phyloP scores from a whole-genome alignment of 2,329 filamentous ascomycete genomes.

The Aspergillus fructus region DNA sequence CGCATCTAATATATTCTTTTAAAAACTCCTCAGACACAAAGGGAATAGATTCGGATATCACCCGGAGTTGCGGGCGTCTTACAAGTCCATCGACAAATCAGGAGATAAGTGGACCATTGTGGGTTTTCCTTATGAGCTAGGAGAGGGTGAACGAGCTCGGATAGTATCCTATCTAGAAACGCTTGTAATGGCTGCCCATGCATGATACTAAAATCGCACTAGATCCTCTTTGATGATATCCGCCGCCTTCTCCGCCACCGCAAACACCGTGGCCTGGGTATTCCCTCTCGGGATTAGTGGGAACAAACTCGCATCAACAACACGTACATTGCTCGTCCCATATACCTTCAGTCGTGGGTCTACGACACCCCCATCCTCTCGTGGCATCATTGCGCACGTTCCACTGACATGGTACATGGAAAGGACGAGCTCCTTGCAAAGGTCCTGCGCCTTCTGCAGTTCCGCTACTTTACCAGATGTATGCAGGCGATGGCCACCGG shows the following conservation, averaged over 20 bases:
- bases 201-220: too few relatives aligned
- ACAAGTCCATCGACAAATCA: too few relatives aligned
- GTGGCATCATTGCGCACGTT: constrained; percentile 8
- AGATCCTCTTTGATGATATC: constrained; percentile 9
- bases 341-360: constrained; percentile 7
- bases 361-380: constrained; percentile 9
- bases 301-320: constrained; percentile 12
- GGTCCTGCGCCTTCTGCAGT: constrained; percentile 15
- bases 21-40: too few relatives aligned
- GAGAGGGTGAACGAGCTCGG: too few relatives aligned
- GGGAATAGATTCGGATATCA: too few relatives aligned
- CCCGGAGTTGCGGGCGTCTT: too few relatives aligned
- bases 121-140: too few relatives aligned
- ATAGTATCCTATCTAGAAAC: too few relatives aligned
- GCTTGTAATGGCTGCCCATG: too few relatives aligned
- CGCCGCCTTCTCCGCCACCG: constrained; percentile 12
- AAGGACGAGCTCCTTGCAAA: constrained; percentile 20
- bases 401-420: constrained; percentile 7
- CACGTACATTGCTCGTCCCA: constrained; percentile 9
- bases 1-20: too few relatives aligned
- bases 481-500: constrained; percentile 23
- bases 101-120: too few relatives aligned
- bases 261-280: constrained; percentile 10
- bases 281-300: constrained; percentile 7
- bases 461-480: constrained; percentile 1